Evolutionary conservation across 176 grass and related monocot species (phyloP), one percentile per base, ranked within the genome.

Genomic region (Aegilops speltoides): DNA sequence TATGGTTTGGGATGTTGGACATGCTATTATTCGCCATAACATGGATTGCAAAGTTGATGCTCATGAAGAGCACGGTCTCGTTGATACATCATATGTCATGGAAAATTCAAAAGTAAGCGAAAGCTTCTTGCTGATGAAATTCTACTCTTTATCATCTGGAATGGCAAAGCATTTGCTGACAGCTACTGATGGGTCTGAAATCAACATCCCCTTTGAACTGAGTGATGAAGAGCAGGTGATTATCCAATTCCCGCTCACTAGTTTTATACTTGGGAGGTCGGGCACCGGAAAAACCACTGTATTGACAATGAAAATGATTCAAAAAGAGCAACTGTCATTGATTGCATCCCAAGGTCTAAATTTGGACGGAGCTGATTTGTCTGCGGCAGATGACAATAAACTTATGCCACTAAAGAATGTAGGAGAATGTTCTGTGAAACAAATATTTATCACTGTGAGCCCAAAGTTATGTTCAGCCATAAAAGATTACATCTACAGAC

Each of bases 371-470:
- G 41, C 34, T 74, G 69, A 41, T 32, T 63, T 64, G 41, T 86
- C 78, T 64, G 60, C 5, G 13, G 76, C 22, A 56, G 68, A 78
- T 15, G 33, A 28, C 25, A 50, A 16, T 13, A 29, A 7, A 64
- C 20, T 9, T 40, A 22, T 76, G 41, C 2, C 19, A n/a, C 45
- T 37, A 20, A 50, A 91, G 54, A 73, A 89, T 34, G 67, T 29
- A 13, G 6, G 68, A 78, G 79, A 59, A 50, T 62, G 17, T 82
- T 88, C 86, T 68, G 25, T 97, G 1, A 94, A 86, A 73, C 95
- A 97, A 89, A 43, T 98, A 69, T 95, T 98, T 93, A 83, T 98
- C 57, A 98, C 95, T 60, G 95, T 98, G 38, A 95, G 93, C 76
- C 82, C 95, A 24, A 95, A 95, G 64, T 82, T 98, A 22, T 98